Evolutionary conservation across 1,139 yeast genomes (phyloP).

Genomic region (Debaryomyces singareniensis): DNA sequence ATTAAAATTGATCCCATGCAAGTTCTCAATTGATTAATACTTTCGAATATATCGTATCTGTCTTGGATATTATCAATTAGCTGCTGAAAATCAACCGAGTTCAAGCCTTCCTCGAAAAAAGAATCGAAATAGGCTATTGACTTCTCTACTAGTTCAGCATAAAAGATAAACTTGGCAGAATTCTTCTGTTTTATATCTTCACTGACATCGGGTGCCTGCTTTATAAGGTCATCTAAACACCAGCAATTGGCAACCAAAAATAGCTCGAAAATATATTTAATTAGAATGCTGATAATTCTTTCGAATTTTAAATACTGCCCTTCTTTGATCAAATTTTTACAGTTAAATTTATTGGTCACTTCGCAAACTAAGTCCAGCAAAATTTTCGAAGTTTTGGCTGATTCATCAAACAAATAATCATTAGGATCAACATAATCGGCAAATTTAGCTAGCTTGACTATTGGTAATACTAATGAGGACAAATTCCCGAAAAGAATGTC

Average conservation of each 20-base stretch:
- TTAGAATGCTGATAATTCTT: neutral
- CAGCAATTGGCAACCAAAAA: neutral
- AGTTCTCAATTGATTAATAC: neutral
- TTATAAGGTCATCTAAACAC: neutral
- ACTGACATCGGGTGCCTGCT: neutral
- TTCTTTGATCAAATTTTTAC: neutral
- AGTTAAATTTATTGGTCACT: too few species aligned
- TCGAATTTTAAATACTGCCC: neutral
- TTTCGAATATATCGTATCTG: neutral
- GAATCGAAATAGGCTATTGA: neutral
- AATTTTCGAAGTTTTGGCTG: neutral
- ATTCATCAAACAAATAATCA: neutral
- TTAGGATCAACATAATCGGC: neutral
- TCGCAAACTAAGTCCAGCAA: neutral
- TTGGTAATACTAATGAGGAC: neutral
- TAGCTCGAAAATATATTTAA: conserved; percentile 5
- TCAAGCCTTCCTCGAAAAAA: neutral
- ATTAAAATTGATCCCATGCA: conserved; percentile 7
- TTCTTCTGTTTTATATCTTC: too few species aligned
- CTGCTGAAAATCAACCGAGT: neutral
- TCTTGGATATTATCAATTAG: neutral
- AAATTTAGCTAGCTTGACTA: neutral
- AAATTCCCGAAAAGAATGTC: too few species aligned
- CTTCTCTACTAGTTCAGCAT: neutral
- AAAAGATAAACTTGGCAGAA: neutral